Base-by-base conservation (phyloP, 1,284 basidiomycete species). In the Pseudozyma flocculosa region DNA sequence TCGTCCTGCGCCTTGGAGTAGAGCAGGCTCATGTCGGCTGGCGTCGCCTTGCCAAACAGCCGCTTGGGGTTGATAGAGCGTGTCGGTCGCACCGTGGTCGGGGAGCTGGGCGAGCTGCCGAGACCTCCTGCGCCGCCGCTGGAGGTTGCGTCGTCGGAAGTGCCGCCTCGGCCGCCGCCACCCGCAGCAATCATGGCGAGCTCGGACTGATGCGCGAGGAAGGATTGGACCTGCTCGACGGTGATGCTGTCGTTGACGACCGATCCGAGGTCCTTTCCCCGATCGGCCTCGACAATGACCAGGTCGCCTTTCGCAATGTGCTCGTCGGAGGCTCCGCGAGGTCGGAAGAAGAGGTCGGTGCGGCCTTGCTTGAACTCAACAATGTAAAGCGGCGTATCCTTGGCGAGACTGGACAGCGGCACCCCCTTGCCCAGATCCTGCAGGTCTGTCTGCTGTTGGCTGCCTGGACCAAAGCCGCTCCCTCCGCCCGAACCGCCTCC, bases 311-410 rank as follows among this genome's bases (percentile, higher is more conserved):
- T 15, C 17, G 43, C 43, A 29, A 39, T 34, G 9, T 19, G 57
- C 50, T 40, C 36, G 26, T 29, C 26, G 26, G 26, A 29, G 26
- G n/a, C n/a, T n/a, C 26, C 26, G 26, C 26, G 26, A 11, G 5
- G 90, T 87, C 2, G 86, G 66, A 87, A 84, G 80, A 94, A 97
- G 30, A 98, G 81, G 78, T 97, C 94, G 57, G 92, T 93, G 24
- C 94, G 85, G 0, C 91, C 91, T 0, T 92, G 92, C 81, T 97
- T 97, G 83, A 98, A 98, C 75, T 95, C 90, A 70, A 97, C 89
- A 71, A 97, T 93, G 82, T 86, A 97, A 5, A 97, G 83, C n/a
- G 89, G 89, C 81, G 88, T 91, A 22, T 86, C 85, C 17, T 87
- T 80, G 0, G 91, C 87, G 26, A 98, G 86, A 26, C 86, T 81